A percentile compares a stretch with the other conserved stretches of the same genome.
These are phyloP conservation scores for Crucihimalaya himalaica DNA, from an alignment of 345 rosid genomes.

Conservation along the genomic window DNA sequence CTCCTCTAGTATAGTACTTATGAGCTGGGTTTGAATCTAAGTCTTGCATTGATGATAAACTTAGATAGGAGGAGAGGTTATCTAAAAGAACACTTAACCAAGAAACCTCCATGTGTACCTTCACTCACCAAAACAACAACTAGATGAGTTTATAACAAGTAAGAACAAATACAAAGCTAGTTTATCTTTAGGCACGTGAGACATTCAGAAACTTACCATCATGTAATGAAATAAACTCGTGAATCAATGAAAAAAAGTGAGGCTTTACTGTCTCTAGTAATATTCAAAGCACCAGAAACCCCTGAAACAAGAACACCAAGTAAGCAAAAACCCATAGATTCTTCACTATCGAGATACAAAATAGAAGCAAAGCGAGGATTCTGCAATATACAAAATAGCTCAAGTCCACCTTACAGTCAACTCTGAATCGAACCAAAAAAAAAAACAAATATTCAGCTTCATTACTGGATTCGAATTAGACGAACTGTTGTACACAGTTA, in stretches of 20 bases:
- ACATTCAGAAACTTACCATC: neutral
- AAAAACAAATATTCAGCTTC: neutral
- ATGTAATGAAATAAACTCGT: neutral
- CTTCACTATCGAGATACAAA: too few species aligned
- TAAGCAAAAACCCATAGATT: too few species aligned
- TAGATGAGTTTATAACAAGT: neutral
- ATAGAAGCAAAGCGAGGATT: neutral
- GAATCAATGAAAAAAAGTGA: neutral
- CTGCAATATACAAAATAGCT: neutral
- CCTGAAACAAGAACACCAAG: neutral
- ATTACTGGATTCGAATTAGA: neutral
- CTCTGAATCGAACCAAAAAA: slow-evolving; percentile 3
- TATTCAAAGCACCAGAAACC: neutral
- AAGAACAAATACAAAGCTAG: neutral
- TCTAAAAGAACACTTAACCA: slow-evolving; percentile 65
- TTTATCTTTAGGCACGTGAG: neutral
- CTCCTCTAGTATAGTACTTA: slow-evolving; percentile 63
- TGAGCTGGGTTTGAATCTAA: slow-evolving; percentile 58
- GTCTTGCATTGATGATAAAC: slow-evolving; percentile 55
- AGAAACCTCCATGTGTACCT: slow-evolving; percentile 80
- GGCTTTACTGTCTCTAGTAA: too few species aligned
- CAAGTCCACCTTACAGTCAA: slow-evolving; percentile 8
- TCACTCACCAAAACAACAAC: slow-evolving; percentile 18
- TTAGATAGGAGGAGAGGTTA: slow-evolving; percentile 57
- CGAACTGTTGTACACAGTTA: neutral